Evolutionary conservation across 2,329 filamentous ascomycete species (phyloP).

Genomic region (Sporothrix inflata): DNA sequence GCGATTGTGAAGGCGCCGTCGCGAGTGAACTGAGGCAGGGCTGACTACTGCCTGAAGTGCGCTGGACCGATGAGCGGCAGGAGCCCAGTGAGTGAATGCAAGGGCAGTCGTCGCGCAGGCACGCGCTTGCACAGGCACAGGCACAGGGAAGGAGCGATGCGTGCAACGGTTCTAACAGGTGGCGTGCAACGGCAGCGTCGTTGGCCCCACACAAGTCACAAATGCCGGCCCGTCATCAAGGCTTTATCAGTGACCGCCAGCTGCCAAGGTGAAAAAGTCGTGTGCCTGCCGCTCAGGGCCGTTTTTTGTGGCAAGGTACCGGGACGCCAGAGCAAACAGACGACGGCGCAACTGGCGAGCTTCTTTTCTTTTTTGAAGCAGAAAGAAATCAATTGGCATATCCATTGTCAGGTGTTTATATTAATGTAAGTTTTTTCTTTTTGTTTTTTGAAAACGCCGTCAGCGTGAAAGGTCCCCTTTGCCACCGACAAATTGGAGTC

Average conservation of each 20-base stretch:
- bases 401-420: background rate
- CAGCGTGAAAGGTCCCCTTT: background rate
- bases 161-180: background rate
- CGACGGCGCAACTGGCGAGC: background rate
- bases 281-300: background rate
- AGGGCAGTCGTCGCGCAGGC: background rate
- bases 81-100: constrained; percentile 5
- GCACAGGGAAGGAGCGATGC: background rate
- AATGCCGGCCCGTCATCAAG: constrained; percentile 5
- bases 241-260: background rate
- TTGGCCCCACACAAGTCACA: background rate
- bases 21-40: background rate
- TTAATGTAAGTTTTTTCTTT: constrained; percentile 9
- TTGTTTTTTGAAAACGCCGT: background rate
- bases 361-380: background rate
- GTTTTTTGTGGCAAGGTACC: background rate
- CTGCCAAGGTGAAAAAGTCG: constrained; percentile 25
- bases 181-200: background rate
- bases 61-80: background rate
- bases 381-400: constrained; percentile 2
- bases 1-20: constrained; percentile 22
- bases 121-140: constrained; percentile 6
- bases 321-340: background rate
- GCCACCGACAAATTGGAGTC: background rate
- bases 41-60: constrained; percentile 9